A percentile compares a stretch with the other conserved stretches of the same genome.
Evolutionary conservation across 179 eudicot genomes (phyloP).

Genomic region (Carnegiea gigantea): DNA sequence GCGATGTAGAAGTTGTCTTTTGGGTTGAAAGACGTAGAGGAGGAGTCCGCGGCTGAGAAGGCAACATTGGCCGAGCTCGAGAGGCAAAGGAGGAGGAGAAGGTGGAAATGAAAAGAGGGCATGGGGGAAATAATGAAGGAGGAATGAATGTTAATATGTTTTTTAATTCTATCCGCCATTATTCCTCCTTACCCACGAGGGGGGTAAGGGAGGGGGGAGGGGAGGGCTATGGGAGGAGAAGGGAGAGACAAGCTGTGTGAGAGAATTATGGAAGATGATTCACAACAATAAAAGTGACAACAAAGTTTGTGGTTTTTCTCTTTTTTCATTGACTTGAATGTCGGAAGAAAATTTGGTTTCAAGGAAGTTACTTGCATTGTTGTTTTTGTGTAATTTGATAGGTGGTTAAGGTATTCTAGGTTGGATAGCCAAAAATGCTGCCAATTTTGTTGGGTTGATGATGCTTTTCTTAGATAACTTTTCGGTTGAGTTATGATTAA

Average conservation of each 20-base stretch:
- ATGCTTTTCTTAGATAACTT: slow-evolving; percentile 23
- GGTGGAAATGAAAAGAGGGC: not conserved
- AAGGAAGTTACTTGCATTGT: slow-evolving; percentile 15
- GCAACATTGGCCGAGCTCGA: slow-evolving; percentile 9
- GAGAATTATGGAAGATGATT: not conserved
- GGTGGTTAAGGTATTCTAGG: slow-evolving; percentile 25
- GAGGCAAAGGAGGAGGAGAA: slow-evolving; percentile 21
- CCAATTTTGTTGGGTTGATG: slow-evolving; percentile 28
- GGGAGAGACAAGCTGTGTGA: not conserved
- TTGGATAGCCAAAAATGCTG: slow-evolving; percentile 25
- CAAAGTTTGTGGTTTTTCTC: slow-evolving; percentile 7
- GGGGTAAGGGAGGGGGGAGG: not conserved
- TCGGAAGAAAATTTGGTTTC: slow-evolving; percentile 29
- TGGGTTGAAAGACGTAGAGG: slow-evolving; percentile 28
- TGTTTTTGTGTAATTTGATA: slow-evolving; percentile 20
- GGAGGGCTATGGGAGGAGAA: slow-evolving; percentile 11
- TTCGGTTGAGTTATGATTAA: not conserved
- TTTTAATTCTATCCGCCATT: slow-evolving; percentile 27
- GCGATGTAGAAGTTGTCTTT: slow-evolving; percentile 37
- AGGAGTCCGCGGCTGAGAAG: not conserved
- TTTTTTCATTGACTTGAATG: slow-evolving; percentile 21
- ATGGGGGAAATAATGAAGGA: slow-evolving; percentile 13
- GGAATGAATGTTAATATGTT: slow-evolving; percentile 22
- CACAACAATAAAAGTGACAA: slow-evolving; percentile 9
- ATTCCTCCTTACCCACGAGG: slow-evolving; percentile 45